These are phyloP conservation scores for Ophiocordyceps camponoti-leonardi DNA, from an alignment of 2,329 filamentous ascomycete species.

Conservation along the genomic window DNA sequence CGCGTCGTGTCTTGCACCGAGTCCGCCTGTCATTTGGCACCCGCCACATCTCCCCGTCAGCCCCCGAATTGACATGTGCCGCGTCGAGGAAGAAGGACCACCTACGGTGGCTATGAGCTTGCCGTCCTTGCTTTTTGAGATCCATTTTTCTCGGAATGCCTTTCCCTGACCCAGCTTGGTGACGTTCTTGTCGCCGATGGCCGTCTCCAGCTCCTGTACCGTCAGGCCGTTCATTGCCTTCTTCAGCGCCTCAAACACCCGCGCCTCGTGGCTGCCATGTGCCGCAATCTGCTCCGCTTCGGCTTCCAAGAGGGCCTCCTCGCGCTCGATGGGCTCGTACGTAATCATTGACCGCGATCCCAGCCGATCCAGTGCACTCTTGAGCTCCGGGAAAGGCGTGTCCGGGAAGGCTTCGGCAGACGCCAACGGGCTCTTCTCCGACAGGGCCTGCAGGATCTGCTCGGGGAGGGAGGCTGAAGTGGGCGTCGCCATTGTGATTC, in stretches of 20 bases:
- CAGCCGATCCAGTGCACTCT: conserved; percentile 76
- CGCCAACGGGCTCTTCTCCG: conserved; percentile 44
- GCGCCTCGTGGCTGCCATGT: conserved; percentile 67
- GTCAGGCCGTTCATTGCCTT: conserved; percentile 64
- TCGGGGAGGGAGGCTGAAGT: conserved; percentile 28
- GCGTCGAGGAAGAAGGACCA: conserved; percentile 1
- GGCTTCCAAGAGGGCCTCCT: conserved; percentile 58
- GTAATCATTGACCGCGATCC: conserved; percentile 70
- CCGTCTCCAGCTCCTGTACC: conserved; percentile 53
- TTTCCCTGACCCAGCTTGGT: conserved; percentile 83
- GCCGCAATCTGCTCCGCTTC: conserved; percentile 57
- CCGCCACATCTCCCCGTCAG: neutral
- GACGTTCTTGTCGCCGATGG: conserved; percentile 55
- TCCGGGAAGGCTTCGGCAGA: conserved; percentile 55
- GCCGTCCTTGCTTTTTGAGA: conserved; percentile 41
- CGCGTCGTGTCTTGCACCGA: conserved; percentile 66
- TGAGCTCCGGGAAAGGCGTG: conserved; percentile 50
- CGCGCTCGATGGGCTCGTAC: conserved; percentile 68
- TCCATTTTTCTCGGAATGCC: conserved; percentile 73
- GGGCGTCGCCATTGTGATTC: conserved; percentile 23
- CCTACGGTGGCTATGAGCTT: conserved; percentile 35
- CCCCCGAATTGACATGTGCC: neutral
- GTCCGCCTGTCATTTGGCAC: conserved; percentile 31
- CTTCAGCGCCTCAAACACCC: conserved; percentile 60
- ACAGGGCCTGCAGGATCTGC: conserved; percentile 48